Conservation (phyloP, 768 basidiomycete genomes). For the Postia placenta region DNA sequence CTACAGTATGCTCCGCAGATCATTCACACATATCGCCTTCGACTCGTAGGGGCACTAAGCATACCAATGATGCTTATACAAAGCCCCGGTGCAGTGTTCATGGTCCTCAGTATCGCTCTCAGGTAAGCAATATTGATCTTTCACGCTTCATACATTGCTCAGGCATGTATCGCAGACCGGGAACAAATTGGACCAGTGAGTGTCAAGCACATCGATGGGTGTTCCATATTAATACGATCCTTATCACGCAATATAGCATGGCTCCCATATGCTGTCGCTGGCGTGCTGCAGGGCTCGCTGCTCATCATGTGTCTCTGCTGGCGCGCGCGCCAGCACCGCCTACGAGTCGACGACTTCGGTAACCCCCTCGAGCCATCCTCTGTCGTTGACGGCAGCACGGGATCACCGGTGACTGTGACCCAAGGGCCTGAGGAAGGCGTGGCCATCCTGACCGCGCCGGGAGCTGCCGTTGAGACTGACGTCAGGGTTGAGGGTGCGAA, state of each 20-base stretch:
- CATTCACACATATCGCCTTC: constrained; percentile 65
- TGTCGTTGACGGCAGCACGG: neutral
- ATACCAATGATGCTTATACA: constrained; percentile 97
- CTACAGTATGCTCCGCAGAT: constrained; percentile 90
- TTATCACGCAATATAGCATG: constrained; percentile 44
- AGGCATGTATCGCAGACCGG: constrained; percentile 40
- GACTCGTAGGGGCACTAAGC: constrained; percentile 87
- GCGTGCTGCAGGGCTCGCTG: constrained; percentile 76
- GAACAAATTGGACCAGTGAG: constrained; percentile 82
- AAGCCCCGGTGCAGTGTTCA: constrained; percentile 82
- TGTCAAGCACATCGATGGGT: too few species aligned
- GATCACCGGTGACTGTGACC: constrained; percentile 10
- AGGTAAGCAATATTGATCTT: constrained; percentile 32
- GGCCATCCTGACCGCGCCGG: constrained; percentile 11
- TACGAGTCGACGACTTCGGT: constrained; percentile 89
- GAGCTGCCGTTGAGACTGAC: constrained; percentile 16
- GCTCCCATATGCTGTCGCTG: constrained; percentile 77
- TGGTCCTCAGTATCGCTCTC: constrained; percentile 77
- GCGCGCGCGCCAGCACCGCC: constrained; percentile 69
- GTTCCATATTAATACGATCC: neutral
- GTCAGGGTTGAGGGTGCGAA: constrained; percentile 9
- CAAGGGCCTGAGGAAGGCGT: constrained; percentile 10
- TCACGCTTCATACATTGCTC: neutral
- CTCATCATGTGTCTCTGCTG: constrained; percentile 83
- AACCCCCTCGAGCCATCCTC: constrained; percentile 31